Conservation (phyloP, 2,329 filamentous ascomycete genomes). For the Colletotrichum nymphaeae region DNA sequence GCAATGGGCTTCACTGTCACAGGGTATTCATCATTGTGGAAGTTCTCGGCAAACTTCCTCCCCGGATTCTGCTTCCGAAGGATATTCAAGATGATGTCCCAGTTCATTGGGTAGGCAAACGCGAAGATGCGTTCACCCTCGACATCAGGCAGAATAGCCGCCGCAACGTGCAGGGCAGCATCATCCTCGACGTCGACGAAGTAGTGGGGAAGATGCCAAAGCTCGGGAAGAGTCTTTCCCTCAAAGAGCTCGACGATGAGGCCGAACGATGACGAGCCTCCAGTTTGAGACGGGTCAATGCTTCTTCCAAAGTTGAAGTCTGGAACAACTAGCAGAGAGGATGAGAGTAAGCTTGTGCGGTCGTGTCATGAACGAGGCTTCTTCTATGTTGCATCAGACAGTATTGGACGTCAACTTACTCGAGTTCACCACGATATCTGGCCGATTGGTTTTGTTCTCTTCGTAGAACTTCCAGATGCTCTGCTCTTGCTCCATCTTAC, state of each 20-base stretch:
- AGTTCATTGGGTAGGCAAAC: constrained; percentile 59
- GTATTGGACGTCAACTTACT: constrained; percentile 10
- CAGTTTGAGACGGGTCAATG: constrained; percentile 37
- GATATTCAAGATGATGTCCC: constrained; percentile 52
- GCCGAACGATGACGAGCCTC: constrained; percentile 38
- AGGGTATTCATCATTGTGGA: constrained; percentile 4
- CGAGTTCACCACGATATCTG: constrained; percentile 25
- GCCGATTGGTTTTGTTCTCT: constrained; percentile 41
- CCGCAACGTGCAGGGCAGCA: constrained; percentile 64
- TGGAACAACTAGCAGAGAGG: constrained; percentile 42
- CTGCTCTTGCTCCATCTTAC: constrained; percentile 51
- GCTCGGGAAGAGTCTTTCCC: constrained; percentile 27
- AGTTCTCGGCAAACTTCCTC: constrained; percentile 37
- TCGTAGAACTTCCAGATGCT: constrained; percentile 51
- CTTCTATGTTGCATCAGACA: background rate
- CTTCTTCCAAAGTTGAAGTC: constrained; percentile 43
- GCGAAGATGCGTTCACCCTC: constrained; percentile 64
- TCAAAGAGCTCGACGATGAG: constrained; percentile 39
- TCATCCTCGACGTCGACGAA: constrained; percentile 60
- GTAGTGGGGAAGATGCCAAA: constrained; percentile 42
- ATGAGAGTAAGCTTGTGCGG: constrained; percentile 20
- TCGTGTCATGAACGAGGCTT: constrained; percentile 27
- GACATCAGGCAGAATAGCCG: constrained; percentile 57
- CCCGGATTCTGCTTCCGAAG: constrained; percentile 38
- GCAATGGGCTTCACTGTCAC: constrained; percentile 18